These are phyloP conservation scores for Wickerhamiella siamensis DNA, from an alignment of 805 yeast genomes.

Conservation along the genomic window DNA sequence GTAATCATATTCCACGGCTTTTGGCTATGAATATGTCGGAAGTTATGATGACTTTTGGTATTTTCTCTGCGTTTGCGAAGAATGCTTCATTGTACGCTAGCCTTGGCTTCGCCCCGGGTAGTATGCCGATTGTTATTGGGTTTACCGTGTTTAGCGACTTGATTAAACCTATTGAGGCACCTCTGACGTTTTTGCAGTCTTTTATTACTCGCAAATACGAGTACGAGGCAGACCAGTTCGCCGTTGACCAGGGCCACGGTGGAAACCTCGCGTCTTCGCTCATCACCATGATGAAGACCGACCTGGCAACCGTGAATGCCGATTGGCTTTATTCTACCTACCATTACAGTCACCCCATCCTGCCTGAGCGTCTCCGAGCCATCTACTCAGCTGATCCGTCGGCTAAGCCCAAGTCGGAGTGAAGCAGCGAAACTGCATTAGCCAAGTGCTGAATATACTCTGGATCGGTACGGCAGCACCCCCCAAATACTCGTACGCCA, in stretches of 20 bases:
- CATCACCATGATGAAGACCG: constrained; percentile 62
- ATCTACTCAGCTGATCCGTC: constrained; percentile 26
- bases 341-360: constrained; percentile 81
- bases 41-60: constrained; percentile 46
- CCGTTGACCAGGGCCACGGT: constrained; percentile 59
- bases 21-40: constrained; percentile 51
- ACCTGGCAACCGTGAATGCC: constrained; percentile 73
- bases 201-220: constrained; percentile 72
- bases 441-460: constrained; percentile 23
- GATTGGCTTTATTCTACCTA: constrained; percentile 83
- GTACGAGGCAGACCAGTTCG: constrained; percentile 85
- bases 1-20: constrained; percentile 73
- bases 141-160: constrained; percentile 67
- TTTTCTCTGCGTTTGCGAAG: constrained; percentile 67
- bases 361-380: constrained; percentile 77
- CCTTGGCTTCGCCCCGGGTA: constrained; percentile 49
- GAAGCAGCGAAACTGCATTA: neutral
- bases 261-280: constrained; percentile 55
- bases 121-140: constrained; percentile 66
- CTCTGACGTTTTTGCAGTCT: constrained; percentile 52
- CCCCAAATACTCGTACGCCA: constrained; percentile 46
- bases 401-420: neutral
- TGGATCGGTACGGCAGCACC: constrained; percentile 64
- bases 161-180: constrained; percentile 61
- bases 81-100: constrained; percentile 65